Evolutionary conservation across 2,329 filamentous ascomycete species (phyloP).

Genomic region (Septoria petroselini): DNA sequence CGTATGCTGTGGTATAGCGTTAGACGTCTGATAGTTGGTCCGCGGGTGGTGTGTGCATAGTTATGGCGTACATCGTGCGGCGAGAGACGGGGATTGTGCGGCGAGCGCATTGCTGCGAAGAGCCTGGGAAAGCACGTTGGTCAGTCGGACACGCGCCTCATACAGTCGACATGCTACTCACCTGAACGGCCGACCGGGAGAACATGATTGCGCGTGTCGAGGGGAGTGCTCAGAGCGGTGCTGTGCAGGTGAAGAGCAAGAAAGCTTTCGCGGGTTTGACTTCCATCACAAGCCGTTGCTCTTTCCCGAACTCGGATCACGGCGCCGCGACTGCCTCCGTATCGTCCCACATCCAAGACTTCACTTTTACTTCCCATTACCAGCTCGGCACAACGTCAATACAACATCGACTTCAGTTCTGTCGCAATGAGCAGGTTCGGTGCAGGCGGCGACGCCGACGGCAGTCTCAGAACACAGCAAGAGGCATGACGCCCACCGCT

Average conservation of each 20-base stretch:
- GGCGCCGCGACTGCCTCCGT: too few species aligned
- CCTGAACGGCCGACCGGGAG: constrained; percentile 30
- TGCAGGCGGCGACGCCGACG: too few species aligned
- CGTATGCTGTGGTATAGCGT: constrained; percentile 53
- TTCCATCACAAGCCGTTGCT: constrained; percentile 7
- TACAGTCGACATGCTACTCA: constrained; percentile 13
- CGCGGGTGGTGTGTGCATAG: constrained; percentile 4
- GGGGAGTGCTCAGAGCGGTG: constrained; percentile 1
- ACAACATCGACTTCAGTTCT: too few species aligned
- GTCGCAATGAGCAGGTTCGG: too few species aligned
- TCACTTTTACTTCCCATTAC: too few species aligned
- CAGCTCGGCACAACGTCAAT: too few species aligned
- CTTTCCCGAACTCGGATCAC: constrained; percentile 9
- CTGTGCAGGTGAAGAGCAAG: constrained; percentile 5
- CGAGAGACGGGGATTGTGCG: constrained; percentile 48
- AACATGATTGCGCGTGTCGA: constrained; percentile 24
- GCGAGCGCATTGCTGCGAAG: constrained; percentile 53
- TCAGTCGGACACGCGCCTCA: constrained; percentile 26
- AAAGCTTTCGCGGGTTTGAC: constrained; percentile 17
- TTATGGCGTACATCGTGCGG: constrained; percentile 54
- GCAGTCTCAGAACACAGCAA: too few species aligned
- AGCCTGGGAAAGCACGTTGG: constrained; percentile 43
- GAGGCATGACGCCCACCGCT: too few species aligned
- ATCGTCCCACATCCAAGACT: too few species aligned
- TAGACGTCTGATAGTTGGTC: constrained; percentile 24